Conservation (phyloP, 495 filamentous ascomycete genomes). For the Chlorociboria aeruginascens region DNA sequence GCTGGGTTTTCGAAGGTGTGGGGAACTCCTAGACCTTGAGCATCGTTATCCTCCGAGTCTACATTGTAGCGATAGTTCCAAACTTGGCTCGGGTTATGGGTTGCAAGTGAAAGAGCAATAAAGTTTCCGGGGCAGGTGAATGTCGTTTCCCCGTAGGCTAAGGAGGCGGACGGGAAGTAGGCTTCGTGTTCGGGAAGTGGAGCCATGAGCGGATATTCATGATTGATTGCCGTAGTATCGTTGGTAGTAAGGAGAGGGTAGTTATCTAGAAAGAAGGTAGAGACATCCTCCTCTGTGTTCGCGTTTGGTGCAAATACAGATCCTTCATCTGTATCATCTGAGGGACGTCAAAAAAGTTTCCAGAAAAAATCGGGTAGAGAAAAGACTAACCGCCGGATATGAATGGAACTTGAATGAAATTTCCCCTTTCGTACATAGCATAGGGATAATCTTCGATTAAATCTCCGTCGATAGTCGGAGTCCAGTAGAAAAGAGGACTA, state of each 20-base stretch:
- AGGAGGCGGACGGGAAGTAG: slow-evolving; percentile 46
- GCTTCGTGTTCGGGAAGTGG: slow-evolving; percentile 29
- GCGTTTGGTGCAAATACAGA: slow-evolving; percentile 21
- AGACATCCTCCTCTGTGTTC: slow-evolving; percentile 35
- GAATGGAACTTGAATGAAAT: neutral
- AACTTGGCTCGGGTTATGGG: slow-evolving; percentile 16
- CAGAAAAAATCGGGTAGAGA: neutral
- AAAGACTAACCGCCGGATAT: neutral
- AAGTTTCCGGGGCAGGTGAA: slow-evolving; percentile 56
- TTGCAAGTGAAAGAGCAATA: slow-evolving; percentile 32
- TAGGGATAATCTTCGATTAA: too few relatives aligned
- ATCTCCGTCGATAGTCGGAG: too few relatives aligned
- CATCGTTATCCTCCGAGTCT: slow-evolving; percentile 42
- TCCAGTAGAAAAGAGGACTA: too few relatives aligned
- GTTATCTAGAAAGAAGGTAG: slow-evolving; percentile 46
- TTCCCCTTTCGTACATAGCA: neutral
- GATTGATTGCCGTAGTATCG: slow-evolving; percentile 42
- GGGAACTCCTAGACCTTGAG: slow-evolving; percentile 42
- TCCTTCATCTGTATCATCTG: neutral
- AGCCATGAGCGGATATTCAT: slow-evolving; percentile 38
- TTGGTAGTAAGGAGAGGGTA: slow-evolving; percentile 40
- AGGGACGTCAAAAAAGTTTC: neutral
- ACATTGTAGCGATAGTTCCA: slow-evolving; percentile 45
- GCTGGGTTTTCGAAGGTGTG: slow-evolving; percentile 20
- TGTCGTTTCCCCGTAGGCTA: slow-evolving; percentile 59